A percentile compares a stretch with the other conserved stretches of the same genome.
These are phyloP conservation scores for Xylariales sp. DNA, from an alignment of 2,329 filamentous ascomycete species.

Conservation along the genomic window DNA sequence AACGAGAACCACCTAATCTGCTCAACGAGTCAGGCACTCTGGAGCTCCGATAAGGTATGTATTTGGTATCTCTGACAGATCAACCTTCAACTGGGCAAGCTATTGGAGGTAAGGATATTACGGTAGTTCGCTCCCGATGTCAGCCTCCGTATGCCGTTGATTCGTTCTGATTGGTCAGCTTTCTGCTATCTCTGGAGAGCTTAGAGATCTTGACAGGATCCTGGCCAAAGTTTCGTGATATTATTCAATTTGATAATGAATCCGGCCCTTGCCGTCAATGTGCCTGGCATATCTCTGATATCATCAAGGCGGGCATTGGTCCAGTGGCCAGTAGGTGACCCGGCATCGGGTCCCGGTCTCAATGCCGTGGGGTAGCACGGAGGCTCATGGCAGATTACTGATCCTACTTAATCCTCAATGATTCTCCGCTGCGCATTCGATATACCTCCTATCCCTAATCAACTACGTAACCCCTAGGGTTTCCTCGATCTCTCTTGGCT, in stretches of 20 bases:
- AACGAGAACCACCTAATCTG: neutral
- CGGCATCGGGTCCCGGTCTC: too few relatives aligned
- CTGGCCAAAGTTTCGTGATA: neutral
- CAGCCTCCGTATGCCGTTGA: neutral
- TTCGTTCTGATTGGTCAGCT: neutral
- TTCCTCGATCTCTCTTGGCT: neutral
- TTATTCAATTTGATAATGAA: neutral
- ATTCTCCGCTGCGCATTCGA: too few relatives aligned
- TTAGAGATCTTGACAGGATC: neutral
- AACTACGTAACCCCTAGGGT: neutral
- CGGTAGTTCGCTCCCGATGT: neutral
- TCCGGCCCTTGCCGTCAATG: neutral
- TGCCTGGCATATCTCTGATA: neutral
- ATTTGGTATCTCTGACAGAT: neutral
- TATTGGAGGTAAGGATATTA: neutral
- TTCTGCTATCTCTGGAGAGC: neutral
- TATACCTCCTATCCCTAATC: neutral
- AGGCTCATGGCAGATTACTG: too few relatives aligned
- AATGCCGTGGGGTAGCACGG: too few relatives aligned
- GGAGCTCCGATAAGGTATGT: neutral
- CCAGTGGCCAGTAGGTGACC: too few relatives aligned
- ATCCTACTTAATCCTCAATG: too few relatives aligned
- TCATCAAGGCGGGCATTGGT: neutral
- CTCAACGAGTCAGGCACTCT: neutral
- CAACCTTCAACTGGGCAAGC: neutral